These are phyloP conservation scores for Metschnikowia aberdeeniae DNA, from an alignment of 805 yeast species.

Conservation along the genomic window DNA sequence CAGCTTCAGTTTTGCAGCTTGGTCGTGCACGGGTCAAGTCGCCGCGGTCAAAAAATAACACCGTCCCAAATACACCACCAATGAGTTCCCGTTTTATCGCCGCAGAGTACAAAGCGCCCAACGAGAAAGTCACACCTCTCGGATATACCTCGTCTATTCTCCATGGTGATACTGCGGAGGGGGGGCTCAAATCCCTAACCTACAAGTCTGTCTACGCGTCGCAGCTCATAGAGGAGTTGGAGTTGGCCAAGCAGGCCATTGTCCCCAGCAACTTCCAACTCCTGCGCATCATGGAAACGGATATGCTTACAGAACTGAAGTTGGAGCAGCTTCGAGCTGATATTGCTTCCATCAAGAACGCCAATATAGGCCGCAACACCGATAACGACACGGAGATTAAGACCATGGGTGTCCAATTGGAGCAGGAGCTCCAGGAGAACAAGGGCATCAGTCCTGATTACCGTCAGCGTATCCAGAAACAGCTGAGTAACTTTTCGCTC, in stretches of 20 bases:
- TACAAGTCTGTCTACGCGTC: constrained; percentile 38
- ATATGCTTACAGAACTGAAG: constrained; percentile 14
- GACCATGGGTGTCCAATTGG: constrained; percentile 10
- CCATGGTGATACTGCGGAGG: constrained; percentile 39
- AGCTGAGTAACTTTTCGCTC: neutral
- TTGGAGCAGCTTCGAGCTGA: constrained; percentile 23
- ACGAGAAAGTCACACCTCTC: constrained; percentile 18
- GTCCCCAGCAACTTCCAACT: constrained; percentile 15
- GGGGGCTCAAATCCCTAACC: constrained; percentile 39
- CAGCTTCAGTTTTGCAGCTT: neutral
- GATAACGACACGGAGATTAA: constrained; percentile 8
- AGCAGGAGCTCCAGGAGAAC: constrained; percentile 9
- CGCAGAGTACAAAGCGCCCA: constrained; percentile 20
- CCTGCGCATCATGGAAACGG: constrained; percentile 18
- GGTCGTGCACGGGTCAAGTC: neutral
- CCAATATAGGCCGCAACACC: neutral
- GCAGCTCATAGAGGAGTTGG: constrained; percentile 32
- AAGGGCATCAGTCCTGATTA: constrained; percentile 6
- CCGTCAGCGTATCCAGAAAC: constrained; percentile 2
- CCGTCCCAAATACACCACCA: neutral
- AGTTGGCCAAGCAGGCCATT: constrained; percentile 28
- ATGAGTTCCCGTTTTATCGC: constrained; percentile 1
- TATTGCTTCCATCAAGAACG: constrained; percentile 11
- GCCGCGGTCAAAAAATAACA: constrained; percentile 3
- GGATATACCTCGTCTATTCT: constrained; percentile 33